A percentile compares a stretch with the other conserved stretches of the same genome.
Conservation (phyloP, 2,329 filamentous ascomycete genomes). For the Didymosphaeria variabile region DNA sequence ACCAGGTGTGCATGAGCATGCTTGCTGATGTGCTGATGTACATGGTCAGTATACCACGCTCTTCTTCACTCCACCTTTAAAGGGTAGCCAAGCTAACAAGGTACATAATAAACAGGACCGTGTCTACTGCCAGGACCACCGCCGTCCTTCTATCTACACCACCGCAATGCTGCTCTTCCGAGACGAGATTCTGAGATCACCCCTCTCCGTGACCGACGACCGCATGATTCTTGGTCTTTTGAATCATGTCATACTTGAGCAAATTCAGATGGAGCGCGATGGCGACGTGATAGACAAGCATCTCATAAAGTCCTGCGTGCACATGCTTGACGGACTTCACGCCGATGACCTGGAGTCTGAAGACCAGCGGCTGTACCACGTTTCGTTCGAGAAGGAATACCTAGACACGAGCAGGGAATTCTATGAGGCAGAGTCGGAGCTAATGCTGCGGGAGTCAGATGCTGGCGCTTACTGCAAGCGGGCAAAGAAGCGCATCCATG, state of each 20-base stretch:
- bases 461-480: constrained; percentile 83
- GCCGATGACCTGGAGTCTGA: constrained; percentile 82
- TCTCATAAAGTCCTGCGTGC: constrained; percentile 81
- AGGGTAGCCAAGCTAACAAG: constrained; percentile 29
- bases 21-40: constrained; percentile 97
- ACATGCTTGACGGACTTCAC: constrained; percentile 91
- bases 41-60: constrained; percentile 64
- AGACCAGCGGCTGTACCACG: constrained; percentile 82
- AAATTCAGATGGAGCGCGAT: constrained; percentile 90
- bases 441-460: constrained; percentile 78
- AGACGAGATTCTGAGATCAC: constrained; percentile 79
- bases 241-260: constrained; percentile 83
- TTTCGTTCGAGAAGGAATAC: constrained; percentile 82
- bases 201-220: constrained; percentile 53
- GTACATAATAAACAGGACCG: constrained; percentile 68
- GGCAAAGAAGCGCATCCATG: constrained; percentile 75
- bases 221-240: constrained; percentile 76
- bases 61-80: background rate
- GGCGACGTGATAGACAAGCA: constrained; percentile 88
- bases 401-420: constrained; percentile 75
- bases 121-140: constrained; percentile 77
- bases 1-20: constrained; percentile 95
- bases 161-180: constrained; percentile 88
- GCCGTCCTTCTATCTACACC: constrained; percentile 80
- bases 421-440: constrained; percentile 78